Evolutionary conservation across 1,284 basidiomycete genomes (phyloP).

Genomic region (Marasmius sp.): DNA sequence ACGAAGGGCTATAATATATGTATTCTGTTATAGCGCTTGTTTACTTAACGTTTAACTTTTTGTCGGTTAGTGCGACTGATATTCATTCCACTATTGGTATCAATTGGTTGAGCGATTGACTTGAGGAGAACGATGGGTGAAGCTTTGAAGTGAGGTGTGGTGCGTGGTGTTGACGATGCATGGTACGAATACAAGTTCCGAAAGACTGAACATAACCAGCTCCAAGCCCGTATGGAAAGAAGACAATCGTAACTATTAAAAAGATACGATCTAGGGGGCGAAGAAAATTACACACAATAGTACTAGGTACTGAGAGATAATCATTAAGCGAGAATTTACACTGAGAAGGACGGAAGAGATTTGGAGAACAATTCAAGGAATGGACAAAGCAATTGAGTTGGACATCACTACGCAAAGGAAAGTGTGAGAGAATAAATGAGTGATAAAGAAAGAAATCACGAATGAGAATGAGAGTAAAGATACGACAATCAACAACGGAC

Average conservation of each 20-base stretch:
- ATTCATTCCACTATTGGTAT: too few species aligned
- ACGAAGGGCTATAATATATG: conserved; percentile 43
- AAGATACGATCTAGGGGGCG: neutral
- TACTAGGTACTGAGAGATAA: neutral
- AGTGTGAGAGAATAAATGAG: conserved; percentile 3
- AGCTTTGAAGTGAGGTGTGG: too few species aligned
- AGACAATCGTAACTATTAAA: conserved; percentile 12
- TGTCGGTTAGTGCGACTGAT: too few species aligned
- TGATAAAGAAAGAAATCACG: conserved; percentile 10
- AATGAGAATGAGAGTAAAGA: conserved; percentile 17
- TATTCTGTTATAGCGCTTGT: neutral
- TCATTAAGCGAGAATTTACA: conserved; percentile 1
- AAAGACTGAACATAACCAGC: too few species aligned
- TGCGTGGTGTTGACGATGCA: too few species aligned
- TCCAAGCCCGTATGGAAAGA: neutral
- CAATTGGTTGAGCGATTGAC: too few species aligned
- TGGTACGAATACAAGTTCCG: too few species aligned
- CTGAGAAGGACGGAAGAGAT: neutral
- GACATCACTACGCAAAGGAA: neutral
- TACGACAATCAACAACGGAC: too few species aligned
- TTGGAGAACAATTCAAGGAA: conserved; percentile 8
- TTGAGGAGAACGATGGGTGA: too few species aligned
- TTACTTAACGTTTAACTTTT: too few species aligned
- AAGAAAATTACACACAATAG: too few species aligned
- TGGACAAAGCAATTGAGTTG: conserved; percentile 8